Evolutionary conservation across 768 basidiomycete species (phyloP).

Genomic region (Auricularia sp.): DNA sequence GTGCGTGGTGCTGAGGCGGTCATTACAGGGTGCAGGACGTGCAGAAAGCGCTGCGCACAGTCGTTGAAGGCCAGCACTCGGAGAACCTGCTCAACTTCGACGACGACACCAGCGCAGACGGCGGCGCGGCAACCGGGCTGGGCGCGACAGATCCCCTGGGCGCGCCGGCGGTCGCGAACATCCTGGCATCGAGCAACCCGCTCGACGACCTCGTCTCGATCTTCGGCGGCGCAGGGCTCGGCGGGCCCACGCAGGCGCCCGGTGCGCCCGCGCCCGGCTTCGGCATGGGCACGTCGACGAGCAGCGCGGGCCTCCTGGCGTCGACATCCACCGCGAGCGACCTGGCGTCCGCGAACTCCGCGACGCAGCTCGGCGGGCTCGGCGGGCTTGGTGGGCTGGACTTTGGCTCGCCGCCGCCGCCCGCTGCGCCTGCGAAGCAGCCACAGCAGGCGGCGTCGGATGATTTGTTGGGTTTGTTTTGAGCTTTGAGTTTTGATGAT

Average conservation of each 20-base stretch:
- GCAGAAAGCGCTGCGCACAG: constrained; percentile 83
- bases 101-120: constrained; percentile 50
- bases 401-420: constrained; percentile 9
- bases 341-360: constrained; percentile 13
- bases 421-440: constrained; percentile 1
- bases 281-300: constrained; percentile 19
- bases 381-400: constrained; percentile 9
- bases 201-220: constrained; percentile 90
- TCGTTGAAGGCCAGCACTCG: constrained; percentile 82
- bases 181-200: constrained; percentile 76
- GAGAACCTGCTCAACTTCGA: constrained; percentile 96
- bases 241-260: constrained; percentile 16
- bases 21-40: constrained; percentile 51
- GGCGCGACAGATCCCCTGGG: constrained; percentile 62
- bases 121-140: constrained; percentile 61
- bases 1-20: constrained; percentile 11
- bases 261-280: constrained; percentile 13
- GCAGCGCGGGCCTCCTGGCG: constrained; percentile 15
- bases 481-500: constrained; percentile 3
- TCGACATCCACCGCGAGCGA: constrained; percentile 9
- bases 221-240: constrained; percentile 51
- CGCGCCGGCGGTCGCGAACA: constrained; percentile 62
- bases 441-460: constrained; percentile 33
- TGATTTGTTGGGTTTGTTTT: constrained; percentile 49
- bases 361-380: constrained; percentile 8